Evolutionary conservation across 495 filamentous ascomycete genomes (phyloP), one percentile per base, ranked within the genome.

Genomic region (Penicillium salamii): DNA sequence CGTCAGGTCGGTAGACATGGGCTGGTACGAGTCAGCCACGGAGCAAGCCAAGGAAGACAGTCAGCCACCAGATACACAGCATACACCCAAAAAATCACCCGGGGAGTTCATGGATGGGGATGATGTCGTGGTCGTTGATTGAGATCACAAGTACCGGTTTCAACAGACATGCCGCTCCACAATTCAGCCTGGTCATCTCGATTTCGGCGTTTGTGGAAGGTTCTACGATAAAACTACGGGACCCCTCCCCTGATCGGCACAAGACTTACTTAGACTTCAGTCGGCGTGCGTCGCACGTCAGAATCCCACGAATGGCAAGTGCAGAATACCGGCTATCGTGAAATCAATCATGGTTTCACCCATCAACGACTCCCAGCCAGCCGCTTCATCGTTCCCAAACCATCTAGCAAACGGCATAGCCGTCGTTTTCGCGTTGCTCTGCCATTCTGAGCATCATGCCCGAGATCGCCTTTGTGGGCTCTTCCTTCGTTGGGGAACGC

Each of bases 1-100:
- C 41, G 68, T 72, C n/a, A 55, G 55, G n/a, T 78, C 72, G 43
- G 54, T 78, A 12, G 76, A 78, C 50, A 65, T 63, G 40, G 66
- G 67, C 7, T 69, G 67, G 55, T 78, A 76, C 38, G 62, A 54
- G 14, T 58, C 59, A 15, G 62, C 68, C 18, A 61, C 56, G 13
- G 61, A 55, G 17, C 63, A 60, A 37, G 38, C 54, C 24, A 55
- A 68, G 47, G 47, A 47, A 44, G 41, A 55, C 23, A 42, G 33
- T 34, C 39, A 51, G 29, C 31, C 43, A 47, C 42, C 58, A 40
- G 6, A 46, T 5, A 18, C 20, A 13, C 20, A 17, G 32, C 48
- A 44, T 39, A 44, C 50, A 20, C 28, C 55, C 32, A 13, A 38
- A 18, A 49, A 49, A 40, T 11, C 52, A 17, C 55, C 63, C 28